Evolutionary conservation across 768 basidiomycete species (phyloP), one percentile per base, ranked within the genome.

Genomic region (Multifurca ochricompacta): DNA sequence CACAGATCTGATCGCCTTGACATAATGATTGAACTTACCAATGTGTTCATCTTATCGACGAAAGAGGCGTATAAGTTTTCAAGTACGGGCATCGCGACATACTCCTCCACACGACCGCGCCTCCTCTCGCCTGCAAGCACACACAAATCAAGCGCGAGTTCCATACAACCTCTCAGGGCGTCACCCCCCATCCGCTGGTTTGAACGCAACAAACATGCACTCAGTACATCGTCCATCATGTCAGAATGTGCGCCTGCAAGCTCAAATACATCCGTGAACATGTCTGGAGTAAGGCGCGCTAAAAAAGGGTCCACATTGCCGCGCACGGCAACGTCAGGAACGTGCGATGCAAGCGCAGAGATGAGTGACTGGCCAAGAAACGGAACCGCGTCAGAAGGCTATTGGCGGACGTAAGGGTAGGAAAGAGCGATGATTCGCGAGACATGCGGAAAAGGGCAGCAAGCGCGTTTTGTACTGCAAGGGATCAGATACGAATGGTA

Each of bases 271-370:
- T 91, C 87, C n/a, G 76, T 70, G 60, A 85, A 85, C 21, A 50
- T 63, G 44, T 23, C 44, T 4, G 51, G 40, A 30, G 45, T 23
- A 4, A 68, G 56, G 6, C 59, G 62, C 31, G 44, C 45, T 13
- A 88, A 66, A 70, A 94, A 91, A 1, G 77, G 73, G 56, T 83
- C 80, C 59, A 90, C 87, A 63, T 87, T 85, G 27, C 80, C 80
- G 11, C 82, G 78, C 53, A 95, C 90, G 2, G 82, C 91, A n/a
- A 79, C 80, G 66, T 91, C 88, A 51, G 84, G 83, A 19, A 91
- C 73, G 60, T 94, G 91, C 31, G 77, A 70, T 3, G 79, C 78
- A 28, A 94, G 71, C n/a, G 72, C 74, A 16, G 71, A 73, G 35
- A 91, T 71, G 69, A 93, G 91, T 5, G 81, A 73, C 23, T 88